Conservation (phyloP, 2,329 filamentous ascomycete species). For the Clarireedia monteithiana region DNA sequence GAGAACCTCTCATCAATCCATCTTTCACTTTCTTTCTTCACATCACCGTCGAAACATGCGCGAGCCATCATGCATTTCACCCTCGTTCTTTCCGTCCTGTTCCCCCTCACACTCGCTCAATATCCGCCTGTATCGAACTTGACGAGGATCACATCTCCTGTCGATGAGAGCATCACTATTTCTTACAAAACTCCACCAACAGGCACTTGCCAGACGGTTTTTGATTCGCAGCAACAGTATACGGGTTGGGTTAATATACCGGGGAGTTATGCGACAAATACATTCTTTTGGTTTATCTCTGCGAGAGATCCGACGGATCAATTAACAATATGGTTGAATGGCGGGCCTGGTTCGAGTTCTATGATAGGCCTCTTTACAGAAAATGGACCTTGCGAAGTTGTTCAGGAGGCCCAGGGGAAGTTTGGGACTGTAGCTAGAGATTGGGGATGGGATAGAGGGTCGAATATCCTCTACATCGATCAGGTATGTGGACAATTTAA, state of each 20-base stretch:
- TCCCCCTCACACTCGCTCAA: conserved; percentile 25
- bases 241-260: conserved; percentile 61
- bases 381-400: conserved; percentile 45
- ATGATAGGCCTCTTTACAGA: conserved; percentile 58
- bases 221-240: conserved; percentile 58
- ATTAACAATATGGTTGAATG: conserved; percentile 59
- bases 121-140: conserved; percentile 36
- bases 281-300: conserved; percentile 42
- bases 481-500: conserved; percentile 33
- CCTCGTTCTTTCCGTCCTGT: conserved; percentile 16
- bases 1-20: background rate
- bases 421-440: conserved; percentile 49
- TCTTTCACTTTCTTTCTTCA: conserved; percentile 5
- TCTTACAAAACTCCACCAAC: conserved; percentile 55
- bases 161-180: conserved; percentile 57
- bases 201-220: conserved; percentile 58
- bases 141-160: conserved; percentile 52
- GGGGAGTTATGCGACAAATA: conserved; percentile 43
- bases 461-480: conserved; percentile 47
- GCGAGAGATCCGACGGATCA: conserved; percentile 39
- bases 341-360: conserved; percentile 57
- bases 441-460: conserved; percentile 58
- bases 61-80: conserved; percentile 23
- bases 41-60: conserved; percentile 20
- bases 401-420: conserved; percentile 39